These are phyloP conservation scores for Tremella fuciformis DNA, from an alignment of 768 basidiomycete species.

Conservation along the genomic window DNA sequence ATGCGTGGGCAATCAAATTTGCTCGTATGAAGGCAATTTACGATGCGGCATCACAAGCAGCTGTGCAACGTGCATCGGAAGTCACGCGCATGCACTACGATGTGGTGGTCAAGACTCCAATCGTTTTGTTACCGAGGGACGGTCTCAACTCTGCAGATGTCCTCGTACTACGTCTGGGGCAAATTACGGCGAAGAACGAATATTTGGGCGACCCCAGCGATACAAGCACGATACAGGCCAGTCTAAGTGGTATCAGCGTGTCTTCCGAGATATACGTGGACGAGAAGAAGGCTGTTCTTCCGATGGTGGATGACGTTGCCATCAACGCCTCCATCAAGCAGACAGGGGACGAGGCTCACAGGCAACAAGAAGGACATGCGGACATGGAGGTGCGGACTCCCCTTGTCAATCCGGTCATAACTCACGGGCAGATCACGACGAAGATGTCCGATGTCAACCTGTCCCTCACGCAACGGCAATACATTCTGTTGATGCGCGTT, in stretches of 20 bases:
- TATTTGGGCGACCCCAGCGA: constrained; percentile 58
- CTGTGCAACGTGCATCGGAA: constrained; percentile 86
- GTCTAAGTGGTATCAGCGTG: constrained; percentile 77
- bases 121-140: constrained; percentile 78
- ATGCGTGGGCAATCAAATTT: constrained; percentile 75
- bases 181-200: constrained; percentile 76
- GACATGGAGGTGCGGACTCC: constrained; percentile 65
- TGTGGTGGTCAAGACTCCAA: constrained; percentile 85
- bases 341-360: constrained; percentile 59
- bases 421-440: constrained; percentile 32
- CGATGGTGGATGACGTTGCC: constrained; percentile 88
- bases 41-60: constrained; percentile 87
- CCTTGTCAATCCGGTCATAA: constrained; percentile 16
- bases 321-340: constrained; percentile 69
- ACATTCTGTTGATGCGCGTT: constrained; percentile 37
- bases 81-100: constrained; percentile 78
- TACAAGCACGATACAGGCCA: constrained; percentile 66
- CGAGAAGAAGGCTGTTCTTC: constrained; percentile 60
- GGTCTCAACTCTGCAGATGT: constrained; percentile 61
- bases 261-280: constrained; percentile 64
- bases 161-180: constrained; percentile 78
- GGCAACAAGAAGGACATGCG: constrained; percentile 60
- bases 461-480: constrained; percentile 38
- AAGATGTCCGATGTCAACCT: constrained; percentile 45
- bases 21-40: constrained; percentile 90